phyloP scores from a whole-genome alignment of 2,329 filamentous ascomycete genomes.

The Aspergillus unguis region DNA sequence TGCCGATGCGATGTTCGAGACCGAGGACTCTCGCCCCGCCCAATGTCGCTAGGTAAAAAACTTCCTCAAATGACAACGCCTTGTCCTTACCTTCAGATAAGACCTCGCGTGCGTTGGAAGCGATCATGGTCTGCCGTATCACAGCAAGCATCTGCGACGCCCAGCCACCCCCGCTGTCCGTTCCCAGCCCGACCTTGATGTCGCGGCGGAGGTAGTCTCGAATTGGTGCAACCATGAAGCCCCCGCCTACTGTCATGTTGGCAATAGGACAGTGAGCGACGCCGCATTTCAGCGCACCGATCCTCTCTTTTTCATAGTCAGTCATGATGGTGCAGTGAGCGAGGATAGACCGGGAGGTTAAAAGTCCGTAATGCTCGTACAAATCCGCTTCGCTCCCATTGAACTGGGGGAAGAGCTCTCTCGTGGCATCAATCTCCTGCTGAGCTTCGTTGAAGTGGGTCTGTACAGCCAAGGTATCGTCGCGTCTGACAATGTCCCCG shows the following conservation, averaged over 20 bases:
- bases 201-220: conserved; percentile 55
- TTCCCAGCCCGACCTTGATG: conserved; percentile 65
- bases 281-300: conserved; percentile 49
- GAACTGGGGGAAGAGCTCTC: conserved; percentile 51
- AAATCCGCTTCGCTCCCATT: conserved; percentile 59
- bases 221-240: conserved; percentile 57
- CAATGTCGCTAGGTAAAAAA: conserved; percentile 59
- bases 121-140: conserved; percentile 53
- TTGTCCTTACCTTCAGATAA: conserved; percentile 40
- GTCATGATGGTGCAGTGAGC: conserved; percentile 65
- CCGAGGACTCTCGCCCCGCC: conserved; percentile 60
- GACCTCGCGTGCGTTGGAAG: conserved; percentile 37
- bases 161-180: conserved; percentile 63
- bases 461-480: conserved; percentile 57
- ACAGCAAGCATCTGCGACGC: conserved; percentile 53
- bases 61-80: conserved; percentile 50
- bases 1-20: conserved; percentile 53
- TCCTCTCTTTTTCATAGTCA: conserved; percentile 47
- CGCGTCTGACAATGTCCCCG: conserved; percentile 50
- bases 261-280: conserved; percentile 63
- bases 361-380: conserved; percentile 55
- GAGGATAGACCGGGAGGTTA: conserved; percentile 57
- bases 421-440: conserved; percentile 58
- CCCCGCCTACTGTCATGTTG: conserved; percentile 58
- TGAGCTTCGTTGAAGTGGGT: conserved; percentile 66